A percentile compares a stretch with the other conserved stretches of the same genome.
These are phyloP conservation scores for Fusarium annulatum DNA, from an alignment of 2,329 filamentous ascomycete genomes.

Conservation along the genomic window DNA sequence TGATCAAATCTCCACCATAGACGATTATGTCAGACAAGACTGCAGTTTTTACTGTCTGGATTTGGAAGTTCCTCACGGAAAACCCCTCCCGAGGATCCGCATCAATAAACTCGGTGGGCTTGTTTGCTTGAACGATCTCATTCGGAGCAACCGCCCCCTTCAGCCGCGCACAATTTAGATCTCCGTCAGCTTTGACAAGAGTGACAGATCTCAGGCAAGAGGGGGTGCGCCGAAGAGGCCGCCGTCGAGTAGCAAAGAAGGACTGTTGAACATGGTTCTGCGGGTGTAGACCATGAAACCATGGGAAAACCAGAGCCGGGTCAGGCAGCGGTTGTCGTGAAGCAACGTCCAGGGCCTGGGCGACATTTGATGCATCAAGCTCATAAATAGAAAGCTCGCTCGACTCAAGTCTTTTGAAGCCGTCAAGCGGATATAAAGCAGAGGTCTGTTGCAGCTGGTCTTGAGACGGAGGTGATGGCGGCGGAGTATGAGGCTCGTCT, in stretches of 20 bases:
- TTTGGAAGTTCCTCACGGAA: slow-evolving; percentile 96
- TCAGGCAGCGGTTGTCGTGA: slow-evolving; percentile 86
- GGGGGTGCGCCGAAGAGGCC: slow-evolving; percentile 73
- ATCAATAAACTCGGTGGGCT: slow-evolving; percentile 75
- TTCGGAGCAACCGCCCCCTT: slow-evolving; percentile 88
- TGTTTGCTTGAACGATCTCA: slow-evolving; percentile 74
- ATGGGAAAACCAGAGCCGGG: slow-evolving; percentile 89
- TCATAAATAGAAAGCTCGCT: slow-evolving; percentile 74
- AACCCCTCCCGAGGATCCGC: slow-evolving; percentile 91
- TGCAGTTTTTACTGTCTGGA: slow-evolving; percentile 89
- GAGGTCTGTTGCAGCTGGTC: slow-evolving; percentile 70
- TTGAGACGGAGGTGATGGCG: slow-evolving; percentile 74
- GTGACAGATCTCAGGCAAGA: slow-evolving; percentile 83
- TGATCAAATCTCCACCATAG: slow-evolving; percentile 79
- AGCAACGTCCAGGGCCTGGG: slow-evolving; percentile 78
- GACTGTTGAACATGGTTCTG: slow-evolving; percentile 88
- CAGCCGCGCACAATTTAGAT: slow-evolving; percentile 77
- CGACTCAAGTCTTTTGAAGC: slow-evolving; percentile 64
- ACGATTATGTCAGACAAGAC: slow-evolving; percentile 91
- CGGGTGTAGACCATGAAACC: slow-evolving; percentile 92
- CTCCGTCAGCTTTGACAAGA: slow-evolving; percentile 88
- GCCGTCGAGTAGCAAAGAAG: slow-evolving; percentile 86
- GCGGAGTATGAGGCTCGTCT: slow-evolving; percentile 69
- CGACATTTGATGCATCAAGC: slow-evolving; percentile 75
- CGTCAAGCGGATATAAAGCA: slow-evolving; percentile 78